Conservation (phyloP, 2,329 filamentous ascomycete species). For the Neodidymelliopsis sp. region DNA sequence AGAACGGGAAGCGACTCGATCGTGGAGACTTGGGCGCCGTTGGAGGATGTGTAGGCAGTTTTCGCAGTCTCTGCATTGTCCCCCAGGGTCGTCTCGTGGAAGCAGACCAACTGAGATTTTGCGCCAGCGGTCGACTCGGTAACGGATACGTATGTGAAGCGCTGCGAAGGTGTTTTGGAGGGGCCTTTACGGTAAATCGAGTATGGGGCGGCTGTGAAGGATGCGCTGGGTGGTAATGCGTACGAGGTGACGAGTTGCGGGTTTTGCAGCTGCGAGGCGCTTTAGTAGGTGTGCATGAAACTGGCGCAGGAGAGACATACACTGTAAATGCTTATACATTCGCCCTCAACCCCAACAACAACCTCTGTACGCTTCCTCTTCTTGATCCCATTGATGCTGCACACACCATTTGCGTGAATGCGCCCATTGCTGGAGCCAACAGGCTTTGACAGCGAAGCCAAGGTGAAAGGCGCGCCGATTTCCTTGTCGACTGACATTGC, state of each 20-base stretch:
- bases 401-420: conserved; percentile 56
- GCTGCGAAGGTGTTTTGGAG: conserved; percentile 53
- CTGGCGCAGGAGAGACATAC: conserved; percentile 49
- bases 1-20: conserved; percentile 45
- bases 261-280: conserved; percentile 61
- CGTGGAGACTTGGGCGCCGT: conserved; percentile 32
- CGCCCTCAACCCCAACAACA: conserved; percentile 65
- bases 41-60: conserved; percentile 38
- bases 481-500: conserved; percentile 47
- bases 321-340: conserved; percentile 69
- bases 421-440: conserved; percentile 51
- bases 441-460: conserved; percentile 55
- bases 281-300: background rate
- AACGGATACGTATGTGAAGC: conserved; percentile 65
- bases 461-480: conserved; percentile 50
- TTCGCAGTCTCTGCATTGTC: conserved; percentile 46
- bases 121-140: conserved; percentile 55
- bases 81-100: conserved; percentile 57
- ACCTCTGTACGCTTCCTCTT: conserved; percentile 70
- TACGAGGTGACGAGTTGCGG: conserved; percentile 68
- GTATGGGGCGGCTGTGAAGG: conserved; percentile 64
- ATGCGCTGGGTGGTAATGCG: conserved; percentile 66
- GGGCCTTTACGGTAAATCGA: conserved; percentile 63
- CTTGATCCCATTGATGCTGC: conserved; percentile 61
- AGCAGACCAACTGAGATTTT: conserved; percentile 61